phyloP scores from a whole-genome alignment of 169 alveolate genomes.

The Plasmodium sp. region DNA sequence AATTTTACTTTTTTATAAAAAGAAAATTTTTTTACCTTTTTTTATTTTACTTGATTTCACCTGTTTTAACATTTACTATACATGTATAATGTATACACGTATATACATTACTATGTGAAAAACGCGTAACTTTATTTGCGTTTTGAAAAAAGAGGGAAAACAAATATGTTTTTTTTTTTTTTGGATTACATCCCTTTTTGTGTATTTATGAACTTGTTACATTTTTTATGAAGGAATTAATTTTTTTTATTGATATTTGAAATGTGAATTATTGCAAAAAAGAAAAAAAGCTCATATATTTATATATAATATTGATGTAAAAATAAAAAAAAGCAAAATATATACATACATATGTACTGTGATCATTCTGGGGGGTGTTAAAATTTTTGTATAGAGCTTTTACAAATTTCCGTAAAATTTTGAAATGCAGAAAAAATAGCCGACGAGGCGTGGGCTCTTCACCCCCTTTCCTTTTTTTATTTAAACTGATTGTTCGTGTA shows the following conservation, averaged over 20 bases:
- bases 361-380: constrained; percentile 7
- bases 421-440: constrained; percentile 16
- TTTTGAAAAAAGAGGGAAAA: constrained; percentile 14
- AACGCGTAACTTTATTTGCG: neutral
- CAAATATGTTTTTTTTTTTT: neutral
- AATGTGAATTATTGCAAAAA: constrained; percentile 1
- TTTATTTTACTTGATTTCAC: neutral
- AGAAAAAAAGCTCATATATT: constrained; percentile 3
- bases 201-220: constrained; percentile 21
- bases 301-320: neutral
- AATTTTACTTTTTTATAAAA: constrained; percentile 15
- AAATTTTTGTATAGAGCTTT: constrained; percentile 10
- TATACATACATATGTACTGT: neutral
- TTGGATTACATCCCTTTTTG: neutral
- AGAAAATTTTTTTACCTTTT: neutral
- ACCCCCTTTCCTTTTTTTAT: constrained; percentile 3
- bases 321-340: neutral
- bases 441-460: constrained; percentile 20
- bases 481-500: neutral
- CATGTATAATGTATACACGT: neutral
- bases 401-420: constrained; percentile 52
- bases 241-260: constrained; percentile 2
- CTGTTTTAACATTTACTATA: neutral
- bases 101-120: constrained; percentile 1
- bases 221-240: constrained; percentile 35